A percentile compares a stretch with the other conserved stretches of the same genome.
Evolutionary conservation across 495 filamentous ascomycete genomes (phyloP).

Genomic region (Annulohypoxylon moriforme): DNA sequence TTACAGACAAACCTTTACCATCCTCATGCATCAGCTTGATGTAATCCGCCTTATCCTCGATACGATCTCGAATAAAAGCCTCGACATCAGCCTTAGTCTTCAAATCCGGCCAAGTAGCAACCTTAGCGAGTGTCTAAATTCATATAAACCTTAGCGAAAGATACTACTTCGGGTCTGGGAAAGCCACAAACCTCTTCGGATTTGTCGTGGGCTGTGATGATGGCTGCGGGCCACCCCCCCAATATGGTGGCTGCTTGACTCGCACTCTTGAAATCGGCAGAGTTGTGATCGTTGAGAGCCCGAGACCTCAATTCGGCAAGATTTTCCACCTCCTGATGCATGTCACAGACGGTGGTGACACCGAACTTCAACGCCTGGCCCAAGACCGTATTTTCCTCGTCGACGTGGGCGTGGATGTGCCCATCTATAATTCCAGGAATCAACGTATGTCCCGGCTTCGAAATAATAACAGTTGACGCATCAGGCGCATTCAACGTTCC

Average conservation of each 20-base stretch:
- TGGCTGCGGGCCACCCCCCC: conserved; percentile 32
- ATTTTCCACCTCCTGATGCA: conserved; percentile 37
- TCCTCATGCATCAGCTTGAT: conserved; percentile 39
- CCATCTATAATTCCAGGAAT: conserved; percentile 37
- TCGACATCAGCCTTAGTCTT: conserved; percentile 17
- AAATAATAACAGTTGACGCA: conserved; percentile 12
- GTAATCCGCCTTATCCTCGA: conserved; percentile 33
- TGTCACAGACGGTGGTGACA: conserved; percentile 37
- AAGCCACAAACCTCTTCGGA: conserved; percentile 7
- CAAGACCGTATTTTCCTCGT: conserved; percentile 4
- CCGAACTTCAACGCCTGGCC: conserved; percentile 30
- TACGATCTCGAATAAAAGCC: conserved; percentile 20
- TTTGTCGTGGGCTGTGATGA: conserved; percentile 19
- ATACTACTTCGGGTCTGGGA: not conserved
- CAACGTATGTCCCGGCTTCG: conserved; percentile 29
- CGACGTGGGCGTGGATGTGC: conserved; percentile 28
- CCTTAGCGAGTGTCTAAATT: conserved; percentile 11
- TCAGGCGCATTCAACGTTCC: not conserved
- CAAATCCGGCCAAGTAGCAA: conserved; percentile 17
- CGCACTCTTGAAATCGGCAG: conserved; percentile 35
- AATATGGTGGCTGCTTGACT: conserved; percentile 23
- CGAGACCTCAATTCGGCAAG: conserved; percentile 3
- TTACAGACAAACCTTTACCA: conserved; percentile 25
- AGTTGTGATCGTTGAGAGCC: conserved; percentile 18
- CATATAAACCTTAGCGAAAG: not conserved